Conservation (phyloP, 306 rosid species). For the Vigna reflexopilosa region DNA sequence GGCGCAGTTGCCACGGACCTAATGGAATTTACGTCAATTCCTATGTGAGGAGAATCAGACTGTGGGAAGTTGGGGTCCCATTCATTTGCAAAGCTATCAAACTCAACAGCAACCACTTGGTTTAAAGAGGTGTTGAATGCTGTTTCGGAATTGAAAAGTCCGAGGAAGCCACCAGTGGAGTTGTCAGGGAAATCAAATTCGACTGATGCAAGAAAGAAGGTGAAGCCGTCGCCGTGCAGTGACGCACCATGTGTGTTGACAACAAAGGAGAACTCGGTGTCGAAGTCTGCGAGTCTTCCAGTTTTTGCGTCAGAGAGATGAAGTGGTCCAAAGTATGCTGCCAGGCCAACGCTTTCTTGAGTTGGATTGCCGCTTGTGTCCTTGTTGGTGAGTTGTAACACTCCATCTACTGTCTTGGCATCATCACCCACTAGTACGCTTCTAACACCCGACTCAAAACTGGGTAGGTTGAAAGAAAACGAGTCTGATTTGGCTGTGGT, state of each 20-base stretch:
- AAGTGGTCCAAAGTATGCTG: not conserved
- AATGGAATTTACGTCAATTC: constrained; percentile 50
- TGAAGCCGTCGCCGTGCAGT: constrained; percentile 45
- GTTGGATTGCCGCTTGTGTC: constrained; percentile 25
- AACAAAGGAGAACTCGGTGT: constrained; percentile 38
- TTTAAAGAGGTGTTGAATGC: constrained; percentile 30
- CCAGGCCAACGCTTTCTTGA: constrained; percentile 38
- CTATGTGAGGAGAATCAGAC: constrained; percentile 44
- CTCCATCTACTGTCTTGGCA: not conserved
- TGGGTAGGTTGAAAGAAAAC: constrained; percentile 28
- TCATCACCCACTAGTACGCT: not conserved
- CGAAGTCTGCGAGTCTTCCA: constrained; percentile 28
- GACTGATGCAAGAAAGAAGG: constrained; percentile 41
- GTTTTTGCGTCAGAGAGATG: constrained; percentile 27
- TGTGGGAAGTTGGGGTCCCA: constrained; percentile 36
- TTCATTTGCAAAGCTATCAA: constrained; percentile 43
- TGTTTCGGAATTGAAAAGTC: constrained; percentile 25
- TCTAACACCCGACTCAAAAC: not conserved
- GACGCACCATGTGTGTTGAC: not conserved
- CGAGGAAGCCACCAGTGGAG: constrained; percentile 34
- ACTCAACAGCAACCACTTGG: constrained; percentile 48
- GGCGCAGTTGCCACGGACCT: constrained; percentile 6
- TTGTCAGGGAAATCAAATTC: not conserved
- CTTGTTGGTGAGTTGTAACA: constrained; percentile 30
- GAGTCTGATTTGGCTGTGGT: constrained; percentile 37